A percentile compares a stretch with the other conserved stretches of the same genome.
These are phyloP conservation scores for Narthecium ossifragum DNA, from an alignment of 106 monocot genomes.

Conservation along the genomic window DNA sequence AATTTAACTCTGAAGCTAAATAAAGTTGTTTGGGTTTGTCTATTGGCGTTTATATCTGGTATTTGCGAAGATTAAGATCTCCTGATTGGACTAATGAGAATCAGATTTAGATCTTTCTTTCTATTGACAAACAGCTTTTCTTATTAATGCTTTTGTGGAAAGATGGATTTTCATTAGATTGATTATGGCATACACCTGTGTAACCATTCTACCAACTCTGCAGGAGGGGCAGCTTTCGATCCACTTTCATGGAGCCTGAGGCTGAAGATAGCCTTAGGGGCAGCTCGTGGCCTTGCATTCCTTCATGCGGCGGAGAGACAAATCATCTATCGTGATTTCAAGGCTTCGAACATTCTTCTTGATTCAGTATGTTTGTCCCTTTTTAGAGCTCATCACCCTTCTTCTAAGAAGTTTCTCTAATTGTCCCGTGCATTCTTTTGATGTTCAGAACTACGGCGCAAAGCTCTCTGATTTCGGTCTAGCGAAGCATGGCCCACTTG, in stretches of 20 bases:
- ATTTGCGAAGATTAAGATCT: too few relatives aligned
- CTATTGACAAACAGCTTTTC: too few relatives aligned
- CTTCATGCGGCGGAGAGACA: conserved; percentile 43
- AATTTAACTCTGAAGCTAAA: too few relatives aligned
- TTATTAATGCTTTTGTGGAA: too few relatives aligned
- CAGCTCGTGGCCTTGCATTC: conserved; percentile 58
- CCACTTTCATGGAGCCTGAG: conserved; percentile 46
- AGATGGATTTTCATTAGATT: too few relatives aligned
- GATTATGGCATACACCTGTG: too few relatives aligned
- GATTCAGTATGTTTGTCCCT: conserved; percentile 29
- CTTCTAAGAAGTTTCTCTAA: background rate
- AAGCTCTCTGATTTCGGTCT: conserved; percentile 79
- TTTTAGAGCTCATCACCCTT: background rate
- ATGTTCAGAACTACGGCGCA: conserved; percentile 36
- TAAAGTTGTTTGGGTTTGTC: too few relatives aligned
- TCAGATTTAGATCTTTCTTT: too few relatives aligned
- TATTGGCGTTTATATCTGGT: too few relatives aligned
- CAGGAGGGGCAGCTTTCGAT: conserved; percentile 30
- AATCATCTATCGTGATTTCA: conserved; percentile 60
- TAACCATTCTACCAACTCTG: too few relatives aligned
- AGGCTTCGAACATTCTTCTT: conserved; percentile 63
- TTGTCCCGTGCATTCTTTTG: background rate
- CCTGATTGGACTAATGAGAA: too few relatives aligned
- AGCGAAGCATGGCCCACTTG: conserved; percentile 54
- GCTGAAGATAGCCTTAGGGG: conserved; percentile 48